Evolutionary conservation across 2,329 filamentous ascomycete species (phyloP), one percentile per base, ranked within the genome.

Genomic region (Scortechinia acanthostroma): DNA sequence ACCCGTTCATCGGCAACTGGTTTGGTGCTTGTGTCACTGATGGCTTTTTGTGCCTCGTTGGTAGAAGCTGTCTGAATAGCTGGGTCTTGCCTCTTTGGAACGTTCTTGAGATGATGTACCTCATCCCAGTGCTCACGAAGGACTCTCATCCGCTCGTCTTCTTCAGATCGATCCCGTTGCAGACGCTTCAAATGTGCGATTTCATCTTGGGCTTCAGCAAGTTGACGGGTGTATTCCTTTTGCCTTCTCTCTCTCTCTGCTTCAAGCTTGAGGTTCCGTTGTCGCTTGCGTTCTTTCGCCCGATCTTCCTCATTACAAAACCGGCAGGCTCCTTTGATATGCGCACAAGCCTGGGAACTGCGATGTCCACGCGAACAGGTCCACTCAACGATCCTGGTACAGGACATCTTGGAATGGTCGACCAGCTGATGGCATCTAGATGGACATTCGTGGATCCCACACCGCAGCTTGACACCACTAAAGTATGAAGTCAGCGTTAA

Each of bases 401-500:
- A 74, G 1, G 46, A 5, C 0, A 58, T 47, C 42, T 74, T 70
- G 0, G 71, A 74, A 53, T 87, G 82, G 46, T 87, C 73, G 0
- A 56, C 53, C 0, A 83, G 50, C 0, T 74, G 70, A 58, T 91
- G 86, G 47, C 86, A 91, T 4, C 68, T 67, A 0, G 64, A 68
- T 0, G 65, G 63, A 51, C 86, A 90, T 0, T 53, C 53, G 50
- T 90, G 85, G 1, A 70, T 28, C 0, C 71, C 71, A 45, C 85
- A 89, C 2, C 56, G 66, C 2, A 88, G 62, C 2, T 57, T 52
- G 0, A 53, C 61, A 1, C 65, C 68, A 56, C 80, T 81, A 14
- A 42, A 52, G 47, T 14, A 21, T 20, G 5, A 15, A 42, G 22
- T 42, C n/a, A n/a, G n/a, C n/a, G n/a, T n/a, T n/a, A n/a, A n/a